Evolutionary conservation across 345 rosid species (phyloP), one percentile per base, ranked within the genome.

Genomic region (Gossypium herbaceum): DNA sequence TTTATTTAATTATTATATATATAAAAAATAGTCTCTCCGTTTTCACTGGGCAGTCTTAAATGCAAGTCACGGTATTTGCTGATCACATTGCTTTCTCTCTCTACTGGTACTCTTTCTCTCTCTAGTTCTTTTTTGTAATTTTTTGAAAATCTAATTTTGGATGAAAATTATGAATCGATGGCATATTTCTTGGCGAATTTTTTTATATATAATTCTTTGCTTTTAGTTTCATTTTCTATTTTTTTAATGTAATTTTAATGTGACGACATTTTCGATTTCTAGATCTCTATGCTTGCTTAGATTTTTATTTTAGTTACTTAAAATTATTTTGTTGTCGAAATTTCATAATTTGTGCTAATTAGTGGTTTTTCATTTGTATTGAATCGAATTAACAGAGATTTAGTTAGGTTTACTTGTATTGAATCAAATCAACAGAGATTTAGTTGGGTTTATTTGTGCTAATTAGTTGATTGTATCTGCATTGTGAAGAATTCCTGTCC

Each of bases 281-380:
- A 71, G 81, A 82, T 80, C 82, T 48, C 70, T 75, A 9, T 25
- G 66, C 67, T 74, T 64, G 71, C 44, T 17, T 47, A 11, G 50
- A 3, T 51, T 58, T 54, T 67, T 27, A 8, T 9, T 70, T 71
- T 13, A 2, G 24, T 55, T 9, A 17, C 41, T n/a, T 9, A 0
- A 58, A 19, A 20, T 47, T 19, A 24, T 73, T 50, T 19, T 9
- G 12, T 57, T 57, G 29, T 22, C 2, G 62, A 17, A 56, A 20
- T 43, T 72, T 43, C 27, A 24, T 12, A 45, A 59, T 20, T 44
- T 45, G 72, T 51, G 4, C 19, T 52, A 29, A 47, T 51, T 11
- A 34, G 20, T 74, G 13, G 25, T 52, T 29, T 74, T 74, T 51
- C 29, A 50, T 50, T 68, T 73, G 68, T 17, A 12, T 73, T 58